Conservation (phyloP, 2,329 filamentous ascomycete genomes). For the Monosporascus sp. region DNA sequence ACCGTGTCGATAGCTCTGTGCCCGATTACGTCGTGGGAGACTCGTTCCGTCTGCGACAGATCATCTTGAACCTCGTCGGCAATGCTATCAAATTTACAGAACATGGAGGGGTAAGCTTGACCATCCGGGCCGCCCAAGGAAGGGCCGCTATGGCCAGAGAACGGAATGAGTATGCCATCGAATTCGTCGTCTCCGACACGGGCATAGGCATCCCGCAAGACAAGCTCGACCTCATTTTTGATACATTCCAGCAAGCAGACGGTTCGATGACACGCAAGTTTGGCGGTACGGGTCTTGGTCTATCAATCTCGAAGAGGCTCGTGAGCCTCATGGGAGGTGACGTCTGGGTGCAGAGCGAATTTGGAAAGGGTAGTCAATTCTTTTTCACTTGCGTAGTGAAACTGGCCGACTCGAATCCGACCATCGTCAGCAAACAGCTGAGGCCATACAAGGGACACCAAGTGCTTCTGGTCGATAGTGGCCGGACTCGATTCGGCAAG, state of each 20-base stretch:
- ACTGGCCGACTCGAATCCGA: conserved; percentile 72
- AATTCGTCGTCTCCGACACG: conserved; percentile 93
- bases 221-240: conserved; percentile 95
- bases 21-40: conserved; percentile 95
- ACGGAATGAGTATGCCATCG: conserved; percentile 80
- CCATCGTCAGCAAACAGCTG: conserved; percentile 74
- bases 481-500: conserved; percentile 69
- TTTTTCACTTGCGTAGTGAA: conserved; percentile 94
- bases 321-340: conserved; percentile 96
- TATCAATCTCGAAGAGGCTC: conserved; percentile 91
- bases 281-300: conserved; percentile 85
- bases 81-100: conserved; percentile 99
- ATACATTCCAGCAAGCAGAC: conserved; percentile 98
- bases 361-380: conserved; percentile 87
- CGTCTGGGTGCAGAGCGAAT: conserved; percentile 91
- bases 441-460: conserved; percentile 88
- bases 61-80: conserved; percentile 93
- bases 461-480: conserved; percentile 91
- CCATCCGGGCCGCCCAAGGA: conserved; percentile 67
- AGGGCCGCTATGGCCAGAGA: conserved; percentile 52
- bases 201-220: conserved; percentile 94
- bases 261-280: conserved; percentile 95
- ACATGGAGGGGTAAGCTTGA: conserved; percentile 89
- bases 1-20: conserved; percentile 87
- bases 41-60: conserved; percentile 91